These are phyloP conservation scores for Fusarium armeniacum DNA, from an alignment of 2,329 filamentous ascomycete species.

Conservation along the genomic window DNA sequence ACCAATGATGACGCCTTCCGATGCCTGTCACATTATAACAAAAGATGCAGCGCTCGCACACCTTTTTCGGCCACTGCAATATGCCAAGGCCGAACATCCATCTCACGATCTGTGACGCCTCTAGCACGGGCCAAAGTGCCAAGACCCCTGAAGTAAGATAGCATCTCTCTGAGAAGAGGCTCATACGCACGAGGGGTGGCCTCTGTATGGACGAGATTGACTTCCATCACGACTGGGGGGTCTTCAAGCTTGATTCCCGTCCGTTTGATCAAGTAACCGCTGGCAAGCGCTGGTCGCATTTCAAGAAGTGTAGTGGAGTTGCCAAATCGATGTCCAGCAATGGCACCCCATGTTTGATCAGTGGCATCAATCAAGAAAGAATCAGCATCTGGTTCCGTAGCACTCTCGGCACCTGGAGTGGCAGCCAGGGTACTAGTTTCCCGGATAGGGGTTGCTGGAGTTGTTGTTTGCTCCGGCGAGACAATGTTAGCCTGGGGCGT, in stretches of 20 bases:
- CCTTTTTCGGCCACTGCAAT: slow-evolving; percentile 79
- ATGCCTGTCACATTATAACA: slow-evolving; percentile 65
- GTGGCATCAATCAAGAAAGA: slow-evolving; percentile 78
- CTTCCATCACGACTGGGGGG: slow-evolving; percentile 71
- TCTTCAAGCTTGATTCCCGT: slow-evolving; percentile 69
- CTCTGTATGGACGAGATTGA: slow-evolving; percentile 73
- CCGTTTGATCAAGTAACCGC: slow-evolving; percentile 76
- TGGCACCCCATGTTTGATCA: slow-evolving; percentile 82
- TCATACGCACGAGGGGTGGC: slow-evolving; percentile 69
- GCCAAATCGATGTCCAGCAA: slow-evolving; percentile 76
- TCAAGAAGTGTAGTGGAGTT: slow-evolving; percentile 70
- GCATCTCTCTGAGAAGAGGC: slow-evolving; percentile 75
- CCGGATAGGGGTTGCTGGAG: slow-evolving; percentile 64
- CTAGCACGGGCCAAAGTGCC: slow-evolving; percentile 77
- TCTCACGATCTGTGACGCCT: slow-evolving; percentile 70
- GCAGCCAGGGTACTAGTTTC: slow-evolving; percentile 58
- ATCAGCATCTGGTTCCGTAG: slow-evolving; percentile 64
- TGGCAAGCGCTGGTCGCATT: slow-evolving; percentile 69
- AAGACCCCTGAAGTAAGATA: slow-evolving; percentile 77
- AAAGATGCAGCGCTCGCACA: slow-evolving; percentile 73
- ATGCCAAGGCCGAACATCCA: slow-evolving; percentile 82
- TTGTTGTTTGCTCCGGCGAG: slow-evolving; percentile 71
- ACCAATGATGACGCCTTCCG: slow-evolving; percentile 34
- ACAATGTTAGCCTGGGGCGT: slow-evolving; percentile 73
- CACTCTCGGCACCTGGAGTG: slow-evolving; percentile 61